These are phyloP conservation scores for Babesia microti DNA, from an alignment of 169 alveolate genomes.

Conservation along the genomic window DNA sequence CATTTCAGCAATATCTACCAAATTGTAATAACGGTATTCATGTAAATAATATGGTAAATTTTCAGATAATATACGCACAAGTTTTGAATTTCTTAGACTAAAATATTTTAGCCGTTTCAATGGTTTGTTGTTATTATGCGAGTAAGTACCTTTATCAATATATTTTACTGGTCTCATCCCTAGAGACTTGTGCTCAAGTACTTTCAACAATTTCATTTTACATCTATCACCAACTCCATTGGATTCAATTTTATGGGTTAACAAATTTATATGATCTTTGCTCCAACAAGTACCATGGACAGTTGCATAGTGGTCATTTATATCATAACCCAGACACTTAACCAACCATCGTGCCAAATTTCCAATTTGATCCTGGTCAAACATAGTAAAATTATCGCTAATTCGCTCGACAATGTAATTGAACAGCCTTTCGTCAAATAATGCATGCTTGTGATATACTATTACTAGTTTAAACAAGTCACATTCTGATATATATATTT, in stretches of 20 bases:
- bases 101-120: conserved; percentile 4
- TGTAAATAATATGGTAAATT: conserved; percentile 20
- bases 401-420: conserved; percentile 15
- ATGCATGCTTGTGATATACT: conserved; percentile 10
- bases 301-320: not conserved
- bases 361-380: conserved; percentile 27
- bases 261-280: no score
- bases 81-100: conserved; percentile 17
- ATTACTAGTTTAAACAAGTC: conserved; percentile 22
- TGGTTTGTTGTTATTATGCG: conserved; percentile 10
- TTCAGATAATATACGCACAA: conserved; percentile 7
- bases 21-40: conserved; percentile 30
- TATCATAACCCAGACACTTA: conserved; percentile 9
- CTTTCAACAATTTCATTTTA: no score
- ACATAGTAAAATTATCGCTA: conserved; percentile 8
- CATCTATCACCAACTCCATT: no score
- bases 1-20: conserved; percentile 39
- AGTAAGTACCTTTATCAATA: conserved; percentile 6
- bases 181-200: conserved; percentile 3
- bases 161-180: not conserved
- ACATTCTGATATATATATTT: conserved; percentile 7
- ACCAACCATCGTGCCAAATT: conserved; percentile 35
- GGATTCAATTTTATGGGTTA: no score
- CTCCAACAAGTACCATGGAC: no score
- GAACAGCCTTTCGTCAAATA: conserved; percentile 22